Percentiles rank a stretch among this genome's conserved stretches.
phyloP scores from a whole-genome alignment of 176 grass and related monocot genomes.

The Tillandsia fasciculata region DNA sequence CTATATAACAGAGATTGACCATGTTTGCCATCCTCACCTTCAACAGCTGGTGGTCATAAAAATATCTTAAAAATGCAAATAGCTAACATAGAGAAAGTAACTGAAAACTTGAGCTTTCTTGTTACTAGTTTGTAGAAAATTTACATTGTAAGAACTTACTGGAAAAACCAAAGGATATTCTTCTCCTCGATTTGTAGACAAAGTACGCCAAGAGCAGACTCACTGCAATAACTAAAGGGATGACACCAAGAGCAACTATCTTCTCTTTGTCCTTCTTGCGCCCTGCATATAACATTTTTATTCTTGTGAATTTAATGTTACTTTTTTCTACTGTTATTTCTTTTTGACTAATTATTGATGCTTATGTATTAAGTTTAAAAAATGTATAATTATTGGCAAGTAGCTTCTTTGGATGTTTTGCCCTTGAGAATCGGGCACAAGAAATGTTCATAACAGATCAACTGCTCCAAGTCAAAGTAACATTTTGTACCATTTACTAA shows the following conservation, averaged over 20 bases:
- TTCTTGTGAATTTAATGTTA: too few relatives aligned
- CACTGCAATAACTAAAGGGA: background rate
- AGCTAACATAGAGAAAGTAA: background rate
- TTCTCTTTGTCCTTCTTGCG: background rate
- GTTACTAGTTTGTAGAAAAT: background rate
- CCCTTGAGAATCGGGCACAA: too few relatives aligned
- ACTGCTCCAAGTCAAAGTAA: too few relatives aligned
- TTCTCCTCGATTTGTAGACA: background rate
- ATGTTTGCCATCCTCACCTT: background rate
- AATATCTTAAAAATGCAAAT: background rate
- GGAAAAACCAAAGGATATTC: background rate
- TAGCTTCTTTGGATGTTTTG: too few relatives aligned
- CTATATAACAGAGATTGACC: background rate
- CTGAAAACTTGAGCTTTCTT: too few relatives aligned
- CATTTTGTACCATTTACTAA: too few relatives aligned
- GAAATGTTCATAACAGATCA: too few relatives aligned
- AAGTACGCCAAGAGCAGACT: background rate
- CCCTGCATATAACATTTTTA: background rate
- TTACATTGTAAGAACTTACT: background rate
- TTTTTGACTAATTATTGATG: too few relatives aligned
- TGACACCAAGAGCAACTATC: conserved; percentile 3
- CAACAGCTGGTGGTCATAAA: background rate
- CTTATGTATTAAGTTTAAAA: too few relatives aligned
- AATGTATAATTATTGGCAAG: too few relatives aligned
- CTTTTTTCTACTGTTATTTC: too few relatives aligned